These are phyloP conservation scores for Bryum argenteum DNA, from an alignment of 225 moss, liverwort and hornwort species.

Conservation along the genomic window DNA sequence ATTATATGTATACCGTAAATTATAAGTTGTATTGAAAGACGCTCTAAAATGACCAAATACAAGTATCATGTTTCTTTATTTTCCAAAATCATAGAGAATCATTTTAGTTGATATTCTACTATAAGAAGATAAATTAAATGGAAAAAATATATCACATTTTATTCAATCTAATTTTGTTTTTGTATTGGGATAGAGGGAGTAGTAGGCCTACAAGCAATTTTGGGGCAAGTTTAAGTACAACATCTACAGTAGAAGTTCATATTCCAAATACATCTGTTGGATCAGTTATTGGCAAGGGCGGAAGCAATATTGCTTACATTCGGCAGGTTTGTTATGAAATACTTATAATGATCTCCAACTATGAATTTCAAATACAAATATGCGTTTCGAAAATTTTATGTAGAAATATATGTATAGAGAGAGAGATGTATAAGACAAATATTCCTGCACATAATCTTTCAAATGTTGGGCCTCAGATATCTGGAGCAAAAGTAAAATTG, in stretches of 20 bases:
- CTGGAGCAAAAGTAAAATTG: constrained; percentile 97
- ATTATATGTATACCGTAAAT: constrained; percentile 15
- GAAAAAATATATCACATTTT: not conserved
- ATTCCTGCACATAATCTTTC: too few species aligned
- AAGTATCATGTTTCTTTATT: not conserved
- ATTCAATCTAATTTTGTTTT: not conserved
- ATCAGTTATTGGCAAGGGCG: constrained; percentile 85
- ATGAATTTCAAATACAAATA: not conserved
- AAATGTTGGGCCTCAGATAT: constrained; percentile 49
- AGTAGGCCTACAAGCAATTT: constrained; percentile 52
- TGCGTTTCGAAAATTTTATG: not conserved
- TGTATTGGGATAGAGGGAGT: constrained; percentile 44
- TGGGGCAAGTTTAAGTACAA: constrained; percentile 56
- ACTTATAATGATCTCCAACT: not conserved
- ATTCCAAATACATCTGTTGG: constrained; percentile 86
- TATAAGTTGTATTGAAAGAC: constrained; percentile 12
- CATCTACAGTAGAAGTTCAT: constrained; percentile 82
- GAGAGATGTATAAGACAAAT: too few species aligned
- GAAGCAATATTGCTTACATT: constrained; percentile 87
- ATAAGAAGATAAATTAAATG: not conserved
- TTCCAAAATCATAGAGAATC: not conserved
- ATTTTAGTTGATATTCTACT: not conserved
- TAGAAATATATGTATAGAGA: too few species aligned
- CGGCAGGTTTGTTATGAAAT: constrained; percentile 53
- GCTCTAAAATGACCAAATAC: not conserved